Evolutionary conservation across 2,329 filamentous ascomycete genomes (phyloP).

Genomic region (Coniochaeta sp.): DNA sequence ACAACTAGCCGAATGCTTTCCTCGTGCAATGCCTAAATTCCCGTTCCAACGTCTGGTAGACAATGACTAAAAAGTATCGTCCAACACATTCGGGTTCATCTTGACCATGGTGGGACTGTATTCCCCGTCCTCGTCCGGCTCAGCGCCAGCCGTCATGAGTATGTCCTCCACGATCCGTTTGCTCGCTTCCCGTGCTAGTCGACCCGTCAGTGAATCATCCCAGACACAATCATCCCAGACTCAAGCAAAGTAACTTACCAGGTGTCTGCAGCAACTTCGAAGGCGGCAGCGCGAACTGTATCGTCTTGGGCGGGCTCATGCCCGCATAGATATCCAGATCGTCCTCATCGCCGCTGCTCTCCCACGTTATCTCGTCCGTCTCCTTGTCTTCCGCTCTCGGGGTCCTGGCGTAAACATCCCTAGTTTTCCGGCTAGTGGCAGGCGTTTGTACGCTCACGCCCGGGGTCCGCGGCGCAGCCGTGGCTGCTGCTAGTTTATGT

Average conservation of each 20-base stretch:
- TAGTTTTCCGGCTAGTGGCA: constrained; percentile 36
- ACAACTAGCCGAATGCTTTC: not conserved
- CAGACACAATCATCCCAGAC: not conserved
- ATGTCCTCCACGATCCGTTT: constrained; percentile 76
- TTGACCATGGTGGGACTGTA: constrained; percentile 60
- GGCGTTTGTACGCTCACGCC: constrained; percentile 11
- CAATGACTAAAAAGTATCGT: constrained; percentile 48
- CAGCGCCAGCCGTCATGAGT: constrained; percentile 65
- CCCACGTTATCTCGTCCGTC: constrained; percentile 60
- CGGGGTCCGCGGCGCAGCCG: constrained; percentile 53
- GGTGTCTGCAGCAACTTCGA: constrained; percentile 75
- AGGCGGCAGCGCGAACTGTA: constrained; percentile 74
- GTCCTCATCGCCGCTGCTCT: constrained; percentile 64
- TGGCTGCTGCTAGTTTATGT: constrained; percentile 28
- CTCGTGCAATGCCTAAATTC: not conserved
- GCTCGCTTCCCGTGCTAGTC: constrained; percentile 66
- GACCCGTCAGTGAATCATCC: constrained; percentile 4
- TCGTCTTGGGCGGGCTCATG: constrained; percentile 89
- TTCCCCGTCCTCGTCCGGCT: constrained; percentile 45
- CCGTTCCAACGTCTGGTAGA: not conserved
- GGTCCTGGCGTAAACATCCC: constrained; percentile 36
- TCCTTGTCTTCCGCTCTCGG: constrained; percentile 15
- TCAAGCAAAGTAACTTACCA: constrained; percentile 37
- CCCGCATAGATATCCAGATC: constrained; percentile 60
- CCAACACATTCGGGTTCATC: constrained; percentile 53